Conservation (phyloP, 345 rosid species). For the Eucalyptus coolabah region DNA sequence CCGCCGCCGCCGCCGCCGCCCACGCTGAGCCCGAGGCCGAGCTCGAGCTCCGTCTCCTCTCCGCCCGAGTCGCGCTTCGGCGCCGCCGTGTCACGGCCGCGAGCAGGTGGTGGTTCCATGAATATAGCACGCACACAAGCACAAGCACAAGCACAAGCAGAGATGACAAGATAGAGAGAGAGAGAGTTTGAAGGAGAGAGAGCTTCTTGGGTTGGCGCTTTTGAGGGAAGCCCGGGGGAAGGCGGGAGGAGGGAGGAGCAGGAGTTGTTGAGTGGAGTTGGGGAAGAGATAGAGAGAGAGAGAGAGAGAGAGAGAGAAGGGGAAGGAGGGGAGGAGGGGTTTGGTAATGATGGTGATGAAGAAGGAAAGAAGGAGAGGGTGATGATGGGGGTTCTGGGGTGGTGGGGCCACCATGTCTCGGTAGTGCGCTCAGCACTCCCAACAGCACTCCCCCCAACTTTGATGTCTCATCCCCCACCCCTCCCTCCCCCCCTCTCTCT, state of each 20-base stretch:
- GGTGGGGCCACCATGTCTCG: conserved; percentile 66
- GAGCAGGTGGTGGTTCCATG: background rate
- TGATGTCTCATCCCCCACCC: background rate
- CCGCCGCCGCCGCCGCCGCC: conserved; percentile 36
- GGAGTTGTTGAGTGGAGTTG: background rate
- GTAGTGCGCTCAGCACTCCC: conserved; percentile 76
- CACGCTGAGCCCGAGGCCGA: conserved; percentile 48
- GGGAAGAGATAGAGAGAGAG: background rate
- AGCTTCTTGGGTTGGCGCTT: background rate
- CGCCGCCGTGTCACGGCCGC: background rate
- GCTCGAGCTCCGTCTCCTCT: conserved; percentile 8
- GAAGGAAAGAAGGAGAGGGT: background rate
- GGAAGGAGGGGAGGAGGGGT: background rate
- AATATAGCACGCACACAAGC: background rate
- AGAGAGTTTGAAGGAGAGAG: background rate
- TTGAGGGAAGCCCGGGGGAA: background rate
- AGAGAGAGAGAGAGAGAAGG: too few species aligned
- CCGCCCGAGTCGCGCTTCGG: background rate
- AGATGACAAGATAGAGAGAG: background rate
- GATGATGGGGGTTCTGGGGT: conserved; percentile 68
- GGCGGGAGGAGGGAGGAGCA: background rate
- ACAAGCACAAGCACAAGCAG: background rate
- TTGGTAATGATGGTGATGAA: background rate
- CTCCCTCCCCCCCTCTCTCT: conserved; percentile 17
- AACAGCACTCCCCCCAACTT: background rate